phyloP scores from a whole-genome alignment of 2,329 filamentous ascomycete species.

The Orbilia quercus region DNA sequence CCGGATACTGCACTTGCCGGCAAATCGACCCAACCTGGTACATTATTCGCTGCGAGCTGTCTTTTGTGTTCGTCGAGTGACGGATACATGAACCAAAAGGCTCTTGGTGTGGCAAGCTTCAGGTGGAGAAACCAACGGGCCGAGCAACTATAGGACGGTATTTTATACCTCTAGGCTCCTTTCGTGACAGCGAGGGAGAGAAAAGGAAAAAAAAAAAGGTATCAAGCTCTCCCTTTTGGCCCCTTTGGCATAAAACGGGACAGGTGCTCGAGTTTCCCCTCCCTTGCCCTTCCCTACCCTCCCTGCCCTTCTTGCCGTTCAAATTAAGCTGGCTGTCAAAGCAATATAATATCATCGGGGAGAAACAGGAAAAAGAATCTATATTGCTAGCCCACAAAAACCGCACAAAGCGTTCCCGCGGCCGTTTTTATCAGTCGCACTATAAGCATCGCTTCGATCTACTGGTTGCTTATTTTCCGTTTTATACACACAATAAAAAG shows the following conservation, averaged over 20 bases:
- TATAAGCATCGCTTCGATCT: slow-evolving; percentile 56
- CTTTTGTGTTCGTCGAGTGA: slow-evolving; percentile 43
- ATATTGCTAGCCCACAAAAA: slow-evolving; percentile 46
- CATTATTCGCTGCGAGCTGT: slow-evolving; percentile 18
- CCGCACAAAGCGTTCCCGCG: slow-evolving; percentile 55
- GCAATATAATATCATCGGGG: slow-evolving; percentile 54
- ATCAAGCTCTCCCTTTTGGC: slow-evolving; percentile 52
- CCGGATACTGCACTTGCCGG: slow-evolving; percentile 54
- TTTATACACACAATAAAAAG: slow-evolving; percentile 51
- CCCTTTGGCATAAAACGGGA: slow-evolving; percentile 57
- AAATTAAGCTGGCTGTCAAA: slow-evolving; percentile 57
- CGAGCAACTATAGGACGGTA: slow-evolving; percentile 55
- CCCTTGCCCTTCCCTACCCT: slow-evolving; percentile 53
- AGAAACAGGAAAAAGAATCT: slow-evolving; percentile 39
- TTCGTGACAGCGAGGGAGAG: slow-evolving; percentile 54
- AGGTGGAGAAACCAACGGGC: slow-evolving; percentile 56
- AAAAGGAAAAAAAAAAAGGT: slow-evolving; percentile 56
- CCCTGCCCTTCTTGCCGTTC: slow-evolving; percentile 54
- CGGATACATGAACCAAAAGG: slow-evolving; percentile 55
- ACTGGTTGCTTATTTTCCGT: slow-evolving; percentile 56
- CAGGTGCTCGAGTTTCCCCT: slow-evolving; percentile 54
- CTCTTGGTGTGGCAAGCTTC: slow-evolving; percentile 56
- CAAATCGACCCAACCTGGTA: slow-evolving; percentile 56
- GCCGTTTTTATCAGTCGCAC: slow-evolving; percentile 57
- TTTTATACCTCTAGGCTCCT: slow-evolving; percentile 56